Conservation (phyloP, 192 early-diverging fungal genomes). For the Coemansia sp. region DNA sequence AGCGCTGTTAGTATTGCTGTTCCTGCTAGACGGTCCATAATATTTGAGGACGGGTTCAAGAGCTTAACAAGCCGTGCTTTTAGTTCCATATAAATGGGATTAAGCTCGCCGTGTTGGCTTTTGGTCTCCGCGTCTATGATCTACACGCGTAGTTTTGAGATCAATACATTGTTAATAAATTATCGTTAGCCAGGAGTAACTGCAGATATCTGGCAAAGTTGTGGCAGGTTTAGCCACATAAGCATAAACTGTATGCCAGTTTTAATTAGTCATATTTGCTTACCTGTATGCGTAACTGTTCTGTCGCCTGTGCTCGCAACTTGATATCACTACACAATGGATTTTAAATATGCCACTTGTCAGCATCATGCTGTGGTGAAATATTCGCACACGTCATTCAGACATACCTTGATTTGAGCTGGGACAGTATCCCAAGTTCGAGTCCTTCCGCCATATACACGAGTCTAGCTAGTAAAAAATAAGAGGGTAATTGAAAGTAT, state of each 20-base stretch:
- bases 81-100: constrained; percentile 26
- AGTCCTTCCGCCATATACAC: not conserved
- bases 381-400: not conserved
- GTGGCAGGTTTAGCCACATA: too few relatives aligned
- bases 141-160: constrained; percentile 9
- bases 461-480: not conserved
- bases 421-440: not conserved
- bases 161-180: too few relatives aligned
- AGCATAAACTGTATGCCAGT: not conserved
- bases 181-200: too few relatives aligned
- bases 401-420: constrained; percentile 1
- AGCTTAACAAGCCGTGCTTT: constrained; percentile 17
- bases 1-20: constrained; percentile 36
- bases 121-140: constrained; percentile 19
- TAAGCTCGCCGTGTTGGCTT: constrained; percentile 17
- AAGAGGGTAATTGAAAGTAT: not conserved
- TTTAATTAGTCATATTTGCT: not conserved
- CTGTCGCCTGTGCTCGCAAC: constrained; percentile 15
- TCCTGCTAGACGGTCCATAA: constrained; percentile 26
- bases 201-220: too few relatives aligned
- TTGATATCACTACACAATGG: constrained; percentile 18
- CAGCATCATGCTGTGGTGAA: not conserved
- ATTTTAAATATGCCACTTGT: too few relatives aligned
- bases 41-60: not conserved
- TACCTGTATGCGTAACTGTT: constrained; percentile 25